Evolutionary conservation across 2,329 filamentous ascomycete species (phyloP).

Genomic region (Fusarium sterilihyphosum): DNA sequence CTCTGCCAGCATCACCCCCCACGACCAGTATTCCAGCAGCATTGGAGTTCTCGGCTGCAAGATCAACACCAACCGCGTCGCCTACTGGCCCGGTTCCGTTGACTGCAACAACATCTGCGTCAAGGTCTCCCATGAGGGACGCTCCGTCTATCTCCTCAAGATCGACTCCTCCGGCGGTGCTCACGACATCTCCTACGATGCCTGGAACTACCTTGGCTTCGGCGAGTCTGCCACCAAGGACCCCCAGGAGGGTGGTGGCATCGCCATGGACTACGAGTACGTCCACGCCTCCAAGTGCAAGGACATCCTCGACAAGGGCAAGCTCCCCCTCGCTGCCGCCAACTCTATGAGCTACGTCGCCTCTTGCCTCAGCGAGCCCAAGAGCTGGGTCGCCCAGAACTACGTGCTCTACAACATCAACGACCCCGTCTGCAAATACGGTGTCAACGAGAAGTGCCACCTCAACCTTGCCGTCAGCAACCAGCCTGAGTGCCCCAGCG

Average conservation of each 20-base stretch:
- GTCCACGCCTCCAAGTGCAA: conserved; percentile 60
- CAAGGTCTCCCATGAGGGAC: conserved; percentile 59
- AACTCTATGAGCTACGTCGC: conserved; percentile 67
- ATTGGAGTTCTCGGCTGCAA: conserved; percentile 69
- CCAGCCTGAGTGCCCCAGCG: conserved; percentile 61
- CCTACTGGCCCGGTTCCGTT: conserved; percentile 66
- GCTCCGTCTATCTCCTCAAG: conserved; percentile 65
- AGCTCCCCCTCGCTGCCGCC: conserved; percentile 63
- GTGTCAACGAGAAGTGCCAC: conserved; percentile 61
- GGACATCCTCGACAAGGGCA: conserved; percentile 59
- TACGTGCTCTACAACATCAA: conserved; percentile 63
- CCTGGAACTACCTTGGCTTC: conserved; percentile 67
- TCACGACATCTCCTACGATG: conserved; percentile 69
- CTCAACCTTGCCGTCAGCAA: conserved; percentile 60
- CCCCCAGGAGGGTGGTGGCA: conserved; percentile 60
- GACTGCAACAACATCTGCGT: conserved; percentile 68
- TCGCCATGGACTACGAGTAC: conserved; percentile 61
- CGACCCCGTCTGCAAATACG: conserved; percentile 60
- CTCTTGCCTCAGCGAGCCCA: conserved; percentile 55
- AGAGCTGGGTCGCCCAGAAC: conserved; percentile 64
- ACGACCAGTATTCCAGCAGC: conserved; percentile 65
- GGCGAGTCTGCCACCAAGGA: conserved; percentile 58
- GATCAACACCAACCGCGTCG: conserved; percentile 68
- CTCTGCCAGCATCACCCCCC: conserved; percentile 59
- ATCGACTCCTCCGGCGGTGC: conserved; percentile 66